Base-by-base conservation (phyloP, 345 rosid genomes). In the Euclidium syriacum region DNA sequence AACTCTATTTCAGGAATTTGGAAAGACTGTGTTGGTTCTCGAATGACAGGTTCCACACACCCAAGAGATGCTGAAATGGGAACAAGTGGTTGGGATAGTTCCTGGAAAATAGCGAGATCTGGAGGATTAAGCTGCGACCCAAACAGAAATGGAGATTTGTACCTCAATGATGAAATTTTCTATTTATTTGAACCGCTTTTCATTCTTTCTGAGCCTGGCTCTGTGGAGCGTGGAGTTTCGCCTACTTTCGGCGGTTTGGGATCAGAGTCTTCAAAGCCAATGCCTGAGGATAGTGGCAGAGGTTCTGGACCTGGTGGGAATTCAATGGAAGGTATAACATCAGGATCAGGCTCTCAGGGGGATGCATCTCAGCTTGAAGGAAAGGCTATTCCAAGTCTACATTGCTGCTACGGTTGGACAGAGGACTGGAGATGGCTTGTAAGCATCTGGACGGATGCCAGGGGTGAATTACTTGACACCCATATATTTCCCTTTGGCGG, bases 341-440 rank as follows among this genome's bases (percentile, higher is more conserved):
- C 84, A 52, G 91, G 86, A 64, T 76, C 82, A 34, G 78, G 84
- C 59, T 79, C 95, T 47, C 96, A 81, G 64, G 78, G 72, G 14
- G 97, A 83, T 62, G 86, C 85, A 52, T 79, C 82, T 48, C 95
- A 81, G 71, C 58, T 79, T 17, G 92, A 85, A 71, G 95, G 84
- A 65, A 94, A 86, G 72, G 44, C 77, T 51, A 79, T 66, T 67
- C 90, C 97, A 34, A 86, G 95, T 67, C 77, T 95, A 54, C 99
- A 95, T 72, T 95, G 99, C 70, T 95, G 97, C 78, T 95, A 95
- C 66, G 97, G 97, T 16, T 95, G 99, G 99, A 88, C 99, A 41
- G 99, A 95, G 73, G 99, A 95, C 77, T 95, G 99, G 99, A 88
- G 96, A 51, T 95, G 99, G 97, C 87, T 95, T 55, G 97, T 86